Evolutionary conservation across 345 rosid species (phyloP).

Genomic region (Acer yangbiense): DNA sequence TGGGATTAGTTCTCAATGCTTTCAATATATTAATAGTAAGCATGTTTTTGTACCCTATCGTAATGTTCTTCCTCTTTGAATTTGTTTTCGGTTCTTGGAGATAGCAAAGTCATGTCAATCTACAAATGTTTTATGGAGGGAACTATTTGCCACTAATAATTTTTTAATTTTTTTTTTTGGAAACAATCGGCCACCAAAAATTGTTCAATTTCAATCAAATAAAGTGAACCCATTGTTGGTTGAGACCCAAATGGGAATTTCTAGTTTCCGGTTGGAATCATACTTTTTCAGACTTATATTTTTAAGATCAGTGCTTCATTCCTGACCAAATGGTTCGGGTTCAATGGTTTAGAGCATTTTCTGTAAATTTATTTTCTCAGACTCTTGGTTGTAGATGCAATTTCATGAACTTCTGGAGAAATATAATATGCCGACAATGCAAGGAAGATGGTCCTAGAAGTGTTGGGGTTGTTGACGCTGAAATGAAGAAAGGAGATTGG

Average conservation of each 20-base stretch:
- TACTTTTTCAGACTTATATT: too few species aligned
- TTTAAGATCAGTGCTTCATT: too few species aligned
- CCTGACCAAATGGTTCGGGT: too few species aligned
- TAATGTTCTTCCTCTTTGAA: neutral
- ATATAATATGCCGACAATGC: constrained; percentile 46
- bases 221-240: too few species aligned
- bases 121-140: neutral
- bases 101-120: neutral
- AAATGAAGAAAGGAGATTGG: constrained; percentile 75
- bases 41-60: neutral
- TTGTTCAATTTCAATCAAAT: too few species aligned
- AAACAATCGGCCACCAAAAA: too few species aligned
- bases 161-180: too few species aligned
- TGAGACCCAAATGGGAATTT: too few species aligned
- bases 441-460: constrained; percentile 42
- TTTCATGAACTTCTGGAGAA: constrained; percentile 53
- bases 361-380: neutral
- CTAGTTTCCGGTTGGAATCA: too few species aligned
- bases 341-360: too few species aligned
- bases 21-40: too few species aligned
- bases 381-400: constrained; percentile 47
- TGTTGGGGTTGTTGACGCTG: constrained; percentile 20
- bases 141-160: neutral
- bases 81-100: neutral
- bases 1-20: neutral